Conservation (phyloP, 305 asterid genomes). For the Andrographis paniculata region DNA sequence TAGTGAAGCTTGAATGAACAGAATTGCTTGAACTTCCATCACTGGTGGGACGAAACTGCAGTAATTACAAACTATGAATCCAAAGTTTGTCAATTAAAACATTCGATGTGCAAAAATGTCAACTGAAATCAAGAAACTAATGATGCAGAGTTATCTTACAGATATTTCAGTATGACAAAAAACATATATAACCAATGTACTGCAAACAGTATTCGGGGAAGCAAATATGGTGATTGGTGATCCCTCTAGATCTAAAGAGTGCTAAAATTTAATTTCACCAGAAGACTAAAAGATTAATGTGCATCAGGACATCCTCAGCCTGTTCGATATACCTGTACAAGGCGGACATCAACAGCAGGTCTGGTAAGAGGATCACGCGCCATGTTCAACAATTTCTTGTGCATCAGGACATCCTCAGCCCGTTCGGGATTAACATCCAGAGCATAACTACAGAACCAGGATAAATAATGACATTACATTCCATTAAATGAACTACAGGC, state of each 20-base stretch:
- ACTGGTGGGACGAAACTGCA: conserved; percentile 40
- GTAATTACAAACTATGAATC: conserved; percentile 13
- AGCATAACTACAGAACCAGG: conserved; percentile 53
- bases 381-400: conserved; percentile 66
- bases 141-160: background rate
- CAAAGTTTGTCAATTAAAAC: conserved; percentile 11
- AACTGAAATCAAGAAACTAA: conserved; percentile 8
- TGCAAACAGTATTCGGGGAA: too few relatives aligned
- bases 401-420: conserved; percentile 87
- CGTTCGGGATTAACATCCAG: conserved; percentile 78
- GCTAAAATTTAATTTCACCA: too few relatives aligned
- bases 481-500: background rate
- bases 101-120: conserved; percentile 6
- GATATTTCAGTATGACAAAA: conserved; percentile 8
- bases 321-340: conserved; percentile 51
- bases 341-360: conserved; percentile 86
- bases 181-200: conserved; percentile 2
- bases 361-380: conserved; percentile 60
- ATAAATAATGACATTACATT: background rate
- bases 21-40: conserved; percentile 45
- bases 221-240: too few relatives aligned
- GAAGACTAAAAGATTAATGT: too few relatives aligned
- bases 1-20: conserved; percentile 30
- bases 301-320: too few relatives aligned
- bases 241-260: too few relatives aligned